Conservation (phyloP, 2,329 filamentous ascomycete genomes). For the Elsinoe arachidis region DNA sequence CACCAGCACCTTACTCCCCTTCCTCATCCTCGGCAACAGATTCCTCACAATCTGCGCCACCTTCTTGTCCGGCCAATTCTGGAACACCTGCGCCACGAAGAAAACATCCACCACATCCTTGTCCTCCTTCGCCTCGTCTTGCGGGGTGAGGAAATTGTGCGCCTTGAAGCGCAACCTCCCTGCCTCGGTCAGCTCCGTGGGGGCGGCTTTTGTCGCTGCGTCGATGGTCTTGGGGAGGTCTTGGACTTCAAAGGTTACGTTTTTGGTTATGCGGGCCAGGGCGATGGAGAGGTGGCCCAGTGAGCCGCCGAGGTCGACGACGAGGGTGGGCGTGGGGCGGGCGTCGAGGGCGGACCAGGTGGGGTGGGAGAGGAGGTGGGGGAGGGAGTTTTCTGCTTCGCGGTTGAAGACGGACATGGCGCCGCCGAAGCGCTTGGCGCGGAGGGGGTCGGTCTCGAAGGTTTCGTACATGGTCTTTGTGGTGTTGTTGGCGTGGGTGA, state of each 20-base stretch:
- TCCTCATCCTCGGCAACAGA: constrained; percentile 13
- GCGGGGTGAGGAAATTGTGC: constrained; percentile 21
- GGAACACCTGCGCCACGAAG: constrained; percentile 13
- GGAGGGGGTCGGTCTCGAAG: constrained; percentile 5
- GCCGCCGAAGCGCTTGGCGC: constrained; percentile 14
- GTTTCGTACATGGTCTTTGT: constrained; percentile 15
- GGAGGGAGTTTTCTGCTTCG: constrained; percentile 11
- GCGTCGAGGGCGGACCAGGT: constrained; percentile 12
- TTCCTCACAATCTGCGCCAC: constrained; percentile 13
- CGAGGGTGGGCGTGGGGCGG: not conserved
- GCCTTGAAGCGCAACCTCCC: constrained; percentile 18
- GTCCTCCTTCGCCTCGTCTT: constrained; percentile 15
- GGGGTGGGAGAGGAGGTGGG: constrained; percentile 15
- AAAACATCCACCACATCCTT: constrained; percentile 20
- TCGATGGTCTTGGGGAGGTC: constrained; percentile 18
- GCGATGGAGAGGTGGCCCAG: constrained; percentile 12
- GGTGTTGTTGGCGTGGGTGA: constrained; percentile 10
- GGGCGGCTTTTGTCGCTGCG: constrained; percentile 15
- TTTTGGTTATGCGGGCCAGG: constrained; percentile 14
- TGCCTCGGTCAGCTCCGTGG: constrained; percentile 15
- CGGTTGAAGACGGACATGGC: constrained; percentile 16
- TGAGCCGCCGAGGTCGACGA: constrained; percentile 18
- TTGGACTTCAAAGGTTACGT: constrained; percentile 18
- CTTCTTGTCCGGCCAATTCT: constrained; percentile 16
- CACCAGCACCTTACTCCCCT: constrained; percentile 16